Conservation (phyloP, 2,329 filamentous ascomycete genomes). For the Colletotrichum abscissum region DNA sequence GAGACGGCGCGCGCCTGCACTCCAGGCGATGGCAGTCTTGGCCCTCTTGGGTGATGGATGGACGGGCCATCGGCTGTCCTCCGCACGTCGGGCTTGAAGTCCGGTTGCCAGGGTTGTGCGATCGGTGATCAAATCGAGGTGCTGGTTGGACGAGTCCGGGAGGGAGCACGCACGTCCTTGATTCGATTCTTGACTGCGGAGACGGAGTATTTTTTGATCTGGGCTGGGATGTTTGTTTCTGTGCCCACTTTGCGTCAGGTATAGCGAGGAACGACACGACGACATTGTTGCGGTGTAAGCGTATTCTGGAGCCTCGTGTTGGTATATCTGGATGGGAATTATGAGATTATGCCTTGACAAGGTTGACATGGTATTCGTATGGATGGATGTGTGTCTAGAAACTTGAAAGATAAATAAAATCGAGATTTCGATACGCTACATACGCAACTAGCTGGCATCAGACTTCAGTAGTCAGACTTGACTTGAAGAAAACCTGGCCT, state of each 20-base stretch:
- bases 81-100: slow-evolving; percentile 2
- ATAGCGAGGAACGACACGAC: not conserved
- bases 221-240: slow-evolving; percentile 20
- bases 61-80: slow-evolving; percentile 10
- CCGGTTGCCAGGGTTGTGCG: slow-evolving; percentile 34
- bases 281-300: slow-evolving; percentile 20
- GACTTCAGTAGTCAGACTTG: not conserved
- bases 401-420: not conserved
- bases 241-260: slow-evolving; percentile 16
- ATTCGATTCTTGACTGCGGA: slow-evolving; percentile 20
- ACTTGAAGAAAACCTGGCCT: slow-evolving; percentile 16
- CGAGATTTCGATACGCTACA: not conserved
- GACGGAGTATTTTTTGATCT: slow-evolving; percentile 4
- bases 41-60: not conserved
- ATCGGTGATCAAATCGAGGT: slow-evolving; percentile 27
- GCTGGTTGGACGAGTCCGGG: slow-evolving; percentile 5
- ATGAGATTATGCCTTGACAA: not conserved
- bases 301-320: not conserved
- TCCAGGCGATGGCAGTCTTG: no score
- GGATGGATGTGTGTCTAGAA: not conserved
- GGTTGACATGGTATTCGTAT: not conserved
- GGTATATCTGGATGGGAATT: not conserved
- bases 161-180: slow-evolving; percentile 25
- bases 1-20: not conserved
- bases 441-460: not conserved